Percentiles rank a stretch among this genome's conserved stretches.
Conservation (phyloP, 805 yeast genomes). For the Candida gorgasii region DNA sequence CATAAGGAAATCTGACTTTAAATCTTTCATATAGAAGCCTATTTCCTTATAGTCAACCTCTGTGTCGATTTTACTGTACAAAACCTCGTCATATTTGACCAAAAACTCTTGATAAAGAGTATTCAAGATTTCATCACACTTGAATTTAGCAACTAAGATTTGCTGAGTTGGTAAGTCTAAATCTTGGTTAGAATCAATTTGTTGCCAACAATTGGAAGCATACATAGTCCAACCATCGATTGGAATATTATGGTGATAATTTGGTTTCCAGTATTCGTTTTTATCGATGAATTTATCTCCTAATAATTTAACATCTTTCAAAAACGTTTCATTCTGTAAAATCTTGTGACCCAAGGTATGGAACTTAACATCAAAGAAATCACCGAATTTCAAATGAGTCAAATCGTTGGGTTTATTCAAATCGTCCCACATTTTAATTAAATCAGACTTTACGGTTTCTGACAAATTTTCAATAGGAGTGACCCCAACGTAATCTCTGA, state of each 20-base stretch:
- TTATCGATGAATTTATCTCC: conserved; percentile 59
- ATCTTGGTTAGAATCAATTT: conserved; percentile 89
- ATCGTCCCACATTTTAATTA: conserved; percentile 74
- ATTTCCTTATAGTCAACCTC: conserved; percentile 47
- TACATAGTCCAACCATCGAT: conserved; percentile 96
- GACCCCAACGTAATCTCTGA: conserved; percentile 86
- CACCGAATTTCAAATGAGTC: conserved; percentile 54
- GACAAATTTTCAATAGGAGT: conserved; percentile 78
- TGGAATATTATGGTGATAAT: conserved; percentile 84
- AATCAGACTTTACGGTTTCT: conserved; percentile 66
- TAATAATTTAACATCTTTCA: conserved; percentile 55
- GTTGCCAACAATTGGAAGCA: conserved; percentile 90
- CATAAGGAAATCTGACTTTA: conserved; percentile 49
- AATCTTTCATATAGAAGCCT: conserved; percentile 42
- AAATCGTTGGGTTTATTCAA: conserved; percentile 73
- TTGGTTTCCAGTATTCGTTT: conserved; percentile 54
- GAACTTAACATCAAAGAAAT: conserved; percentile 84
- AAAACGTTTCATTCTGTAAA: conserved; percentile 72
- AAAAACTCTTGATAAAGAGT: conserved; percentile 31
- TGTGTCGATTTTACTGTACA: conserved; percentile 10
- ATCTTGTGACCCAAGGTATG: conserved; percentile 83
- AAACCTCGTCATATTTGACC: conserved; percentile 18
- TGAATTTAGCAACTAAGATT: conserved; percentile 87
- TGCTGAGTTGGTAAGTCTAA: conserved; percentile 97
- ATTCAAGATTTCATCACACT: conserved; percentile 85